phyloP scores from a whole-genome alignment of 352 stramenopile species.

The Bremia lactucae region DNA sequence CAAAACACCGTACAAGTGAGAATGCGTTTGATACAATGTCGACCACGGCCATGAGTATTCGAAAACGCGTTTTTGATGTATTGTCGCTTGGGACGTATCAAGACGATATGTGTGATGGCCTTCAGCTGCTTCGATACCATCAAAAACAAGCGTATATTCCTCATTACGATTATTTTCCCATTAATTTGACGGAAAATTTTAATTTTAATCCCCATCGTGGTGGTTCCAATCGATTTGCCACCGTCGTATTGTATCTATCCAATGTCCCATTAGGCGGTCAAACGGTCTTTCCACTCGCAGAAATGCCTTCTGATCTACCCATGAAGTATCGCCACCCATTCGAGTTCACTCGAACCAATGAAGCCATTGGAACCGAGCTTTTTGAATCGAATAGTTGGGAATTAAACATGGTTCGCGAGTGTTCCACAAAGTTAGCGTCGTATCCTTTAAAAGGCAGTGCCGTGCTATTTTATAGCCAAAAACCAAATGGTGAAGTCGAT shows the following conservation, averaged over 20 bases:
- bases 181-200: constrained; percentile 38
- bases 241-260: constrained; percentile 76
- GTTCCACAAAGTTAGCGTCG: constrained; percentile 60
- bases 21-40: constrained; percentile 85
- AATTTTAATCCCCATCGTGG: constrained; percentile 68
- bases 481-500: constrained; percentile 89
- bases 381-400: constrained; percentile 64
- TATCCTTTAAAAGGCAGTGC: constrained; percentile 85
- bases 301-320: constrained; percentile 62
- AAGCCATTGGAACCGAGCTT: constrained; percentile 31
- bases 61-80: constrained; percentile 84
- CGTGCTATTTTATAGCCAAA: constrained; percentile 97
- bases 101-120: constrained; percentile 87
- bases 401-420: constrained; percentile 69
- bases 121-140: constrained; percentile 94
- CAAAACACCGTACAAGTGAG: constrained; percentile 71
- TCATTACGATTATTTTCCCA: constrained; percentile 90
- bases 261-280: constrained; percentile 70
- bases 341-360: constrained; percentile 29
- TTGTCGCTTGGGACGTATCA: constrained; percentile 86
- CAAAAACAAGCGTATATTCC: constrained; percentile 90
- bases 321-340: constrained; percentile 40
- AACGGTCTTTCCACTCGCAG: constrained; percentile 69
- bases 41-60: constrained; percentile 53
- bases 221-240: constrained; percentile 78